Conservation (phyloP, 2,329 filamentous ascomycete genomes). For the Pleurostoma richardsiae region DNA sequence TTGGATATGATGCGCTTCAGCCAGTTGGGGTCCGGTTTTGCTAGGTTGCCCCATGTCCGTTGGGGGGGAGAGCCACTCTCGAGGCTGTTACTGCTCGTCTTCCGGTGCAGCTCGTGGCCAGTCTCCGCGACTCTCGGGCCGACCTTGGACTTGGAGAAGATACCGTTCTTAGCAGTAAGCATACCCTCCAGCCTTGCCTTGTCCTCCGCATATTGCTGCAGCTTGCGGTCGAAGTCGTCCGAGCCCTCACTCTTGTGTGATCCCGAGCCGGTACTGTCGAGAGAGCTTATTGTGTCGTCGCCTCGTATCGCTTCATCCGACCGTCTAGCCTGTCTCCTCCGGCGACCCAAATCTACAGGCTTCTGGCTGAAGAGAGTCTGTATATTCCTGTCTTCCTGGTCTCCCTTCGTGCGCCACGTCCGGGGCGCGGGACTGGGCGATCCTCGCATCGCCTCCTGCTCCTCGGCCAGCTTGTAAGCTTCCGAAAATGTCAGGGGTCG, state of each 20-base stretch:
- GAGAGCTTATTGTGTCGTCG: slow-evolving; percentile 9
- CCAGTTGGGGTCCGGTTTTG: slow-evolving; percentile 9
- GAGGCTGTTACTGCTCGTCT: slow-evolving; percentile 26
- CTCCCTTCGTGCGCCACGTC: slow-evolving; percentile 29
- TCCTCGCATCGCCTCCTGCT: slow-evolving; percentile 28
- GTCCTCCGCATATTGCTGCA: slow-evolving; percentile 19
- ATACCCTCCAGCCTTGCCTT: slow-evolving; percentile 15
- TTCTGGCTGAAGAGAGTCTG: slow-evolving; percentile 14
- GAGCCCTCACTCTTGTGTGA: slow-evolving; percentile 14
- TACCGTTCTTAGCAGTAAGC: slow-evolving; percentile 18
- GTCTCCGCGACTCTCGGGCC: slow-evolving; percentile 29
- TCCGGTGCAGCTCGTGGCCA: slow-evolving; percentile 23
- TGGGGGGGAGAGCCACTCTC: slow-evolving; percentile 16
- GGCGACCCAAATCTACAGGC: slow-evolving; percentile 15
- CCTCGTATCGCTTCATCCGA: not conserved
- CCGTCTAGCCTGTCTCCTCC: slow-evolving; percentile 1
- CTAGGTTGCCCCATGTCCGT: slow-evolving; percentile 10
- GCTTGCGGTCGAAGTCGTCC: slow-evolving; percentile 23
- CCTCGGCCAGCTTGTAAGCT: slow-evolving; percentile 32
- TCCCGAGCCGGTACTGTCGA: slow-evolving; percentile 8
- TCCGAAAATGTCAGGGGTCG: slow-evolving; percentile 34
- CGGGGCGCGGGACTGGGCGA: slow-evolving; percentile 49
- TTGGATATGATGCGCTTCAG: slow-evolving; percentile 11
- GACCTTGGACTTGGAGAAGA: slow-evolving; percentile 28
- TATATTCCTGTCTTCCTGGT: slow-evolving; percentile 22